phyloP scores from a whole-genome alignment of 495 filamentous ascomycete genomes.

The Xylaria curta region DNA sequence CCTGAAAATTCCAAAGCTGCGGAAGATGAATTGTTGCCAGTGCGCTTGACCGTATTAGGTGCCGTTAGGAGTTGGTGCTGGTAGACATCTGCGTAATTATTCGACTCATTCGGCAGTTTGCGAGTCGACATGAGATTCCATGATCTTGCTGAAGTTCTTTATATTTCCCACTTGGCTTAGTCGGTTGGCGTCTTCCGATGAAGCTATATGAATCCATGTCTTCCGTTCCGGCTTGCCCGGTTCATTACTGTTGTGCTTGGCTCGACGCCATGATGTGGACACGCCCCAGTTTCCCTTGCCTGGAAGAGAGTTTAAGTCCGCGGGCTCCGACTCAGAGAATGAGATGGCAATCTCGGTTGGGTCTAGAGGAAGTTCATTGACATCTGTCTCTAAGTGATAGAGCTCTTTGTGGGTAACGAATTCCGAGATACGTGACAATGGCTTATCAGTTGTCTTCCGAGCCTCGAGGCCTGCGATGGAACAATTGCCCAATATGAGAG shows the following conservation, averaged over 20 bases:
- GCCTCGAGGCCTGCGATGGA: background rate
- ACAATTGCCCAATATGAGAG: slow-evolving; percentile 3
- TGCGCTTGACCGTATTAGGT: background rate
- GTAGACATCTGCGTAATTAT: background rate
- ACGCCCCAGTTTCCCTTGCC: slow-evolving; percentile 12
- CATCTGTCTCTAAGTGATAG: slow-evolving; percentile 32
- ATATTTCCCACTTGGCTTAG: background rate
- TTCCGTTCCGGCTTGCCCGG: slow-evolving; percentile 3
- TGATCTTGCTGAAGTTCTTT: slow-evolving; percentile 15
- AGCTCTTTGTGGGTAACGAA: slow-evolving; percentile 12
- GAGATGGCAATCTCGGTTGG: background rate
- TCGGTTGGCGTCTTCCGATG: slow-evolving; percentile 7
- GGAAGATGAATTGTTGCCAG: background rate
- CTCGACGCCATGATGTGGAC: background rate
- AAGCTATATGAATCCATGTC: slow-evolving; percentile 16
- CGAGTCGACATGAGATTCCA: slow-evolving; percentile 13
- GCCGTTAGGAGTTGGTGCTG: background rate
- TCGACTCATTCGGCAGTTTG: background rate
- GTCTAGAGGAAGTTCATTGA: slow-evolving; percentile 25
- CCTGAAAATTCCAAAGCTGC: background rate
- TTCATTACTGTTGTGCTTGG: background rate
- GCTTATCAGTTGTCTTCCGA: background rate
- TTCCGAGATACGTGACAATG: slow-evolving; percentile 2
- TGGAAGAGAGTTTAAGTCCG: background rate
- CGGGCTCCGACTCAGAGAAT: slow-evolving; percentile 5